phyloP scores from a whole-genome alignment of 108 stramenopile species.

The Cyclotella cryptica region DNA sequence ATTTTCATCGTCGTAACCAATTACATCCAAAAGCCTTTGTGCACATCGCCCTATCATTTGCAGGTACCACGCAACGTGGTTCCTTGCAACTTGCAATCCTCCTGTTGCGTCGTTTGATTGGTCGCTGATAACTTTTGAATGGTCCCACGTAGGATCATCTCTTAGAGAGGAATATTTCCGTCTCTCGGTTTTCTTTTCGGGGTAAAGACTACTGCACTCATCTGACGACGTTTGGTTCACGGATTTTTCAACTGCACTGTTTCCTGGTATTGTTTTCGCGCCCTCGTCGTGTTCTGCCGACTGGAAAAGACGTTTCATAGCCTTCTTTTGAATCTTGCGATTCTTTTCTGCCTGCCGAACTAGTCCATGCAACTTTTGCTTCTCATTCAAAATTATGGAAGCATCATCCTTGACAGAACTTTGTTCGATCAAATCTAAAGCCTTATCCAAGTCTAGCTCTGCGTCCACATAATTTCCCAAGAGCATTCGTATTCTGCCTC shows the following conservation, averaged over 20 bases:
- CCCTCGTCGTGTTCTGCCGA: not conserved
- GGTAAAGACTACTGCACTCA: conserved; percentile 25
- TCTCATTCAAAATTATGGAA: conserved; percentile 43
- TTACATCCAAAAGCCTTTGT: conserved; percentile 42
- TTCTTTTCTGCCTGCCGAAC: conserved; percentile 41
- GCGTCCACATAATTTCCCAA: conserved; percentile 68
- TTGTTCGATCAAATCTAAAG: conserved; percentile 38
- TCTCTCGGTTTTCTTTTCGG: conserved; percentile 32
- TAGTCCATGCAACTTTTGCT: conserved; percentile 43
- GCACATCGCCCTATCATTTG: conserved; percentile 50
- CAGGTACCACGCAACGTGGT: conserved; percentile 49
- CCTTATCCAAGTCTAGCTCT: conserved; percentile 58
- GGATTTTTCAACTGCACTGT: not conserved
- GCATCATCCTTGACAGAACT: conserved; percentile 25
- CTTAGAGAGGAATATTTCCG: conserved; percentile 4
- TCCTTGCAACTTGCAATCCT: not conserved
- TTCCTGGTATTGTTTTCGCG: not conserved
- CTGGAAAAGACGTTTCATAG: conserved; percentile 44
- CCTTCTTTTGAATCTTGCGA: conserved; percentile 34
- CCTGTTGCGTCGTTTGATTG: not conserved
- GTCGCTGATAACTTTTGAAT: conserved; percentile 6
- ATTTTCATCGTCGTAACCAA: conserved; percentile 25
- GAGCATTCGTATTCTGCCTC: conserved; percentile 72
- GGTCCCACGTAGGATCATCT: conserved; percentile 18
- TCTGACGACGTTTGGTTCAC: not conserved